Evolutionary conservation across 1,284 basidiomycete species (phyloP).

Genomic region (Trametes polyzona): DNA sequence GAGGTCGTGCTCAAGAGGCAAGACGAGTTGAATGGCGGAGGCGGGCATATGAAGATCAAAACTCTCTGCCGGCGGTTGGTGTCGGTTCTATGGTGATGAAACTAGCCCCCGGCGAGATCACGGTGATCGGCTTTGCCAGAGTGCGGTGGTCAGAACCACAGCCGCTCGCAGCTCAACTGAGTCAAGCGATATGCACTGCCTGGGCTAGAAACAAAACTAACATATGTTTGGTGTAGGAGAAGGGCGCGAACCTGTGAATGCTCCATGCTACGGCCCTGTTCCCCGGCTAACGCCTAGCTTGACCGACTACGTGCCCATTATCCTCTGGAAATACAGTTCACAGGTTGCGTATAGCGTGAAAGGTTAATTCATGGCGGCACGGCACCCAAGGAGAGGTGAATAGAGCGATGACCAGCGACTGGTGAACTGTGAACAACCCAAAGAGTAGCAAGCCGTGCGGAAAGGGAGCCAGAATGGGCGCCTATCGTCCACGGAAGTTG

Average conservation of each 20-base stretch:
- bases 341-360: too few relatives aligned
- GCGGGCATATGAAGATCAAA: slow-evolving; percentile 9
- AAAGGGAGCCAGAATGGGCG: too few relatives aligned
- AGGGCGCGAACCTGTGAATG: not conserved
- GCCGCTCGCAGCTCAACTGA: slow-evolving; percentile 8
- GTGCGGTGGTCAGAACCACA: slow-evolving; percentile 5
- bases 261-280: too few relatives aligned
- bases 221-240: not conserved
- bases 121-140: slow-evolving; percentile 5
- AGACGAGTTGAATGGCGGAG: slow-evolving; percentile 5
- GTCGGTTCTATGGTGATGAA: slow-evolving; percentile 12
- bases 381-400: too few relatives aligned
- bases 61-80: slow-evolving; percentile 3
- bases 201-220: not conserved
- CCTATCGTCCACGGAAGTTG: too few relatives aligned
- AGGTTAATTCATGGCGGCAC: too few relatives aligned
- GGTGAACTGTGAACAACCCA: too few relatives aligned
- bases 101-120: slow-evolving; percentile 5
- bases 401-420: too few relatives aligned
- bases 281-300: too few relatives aligned
- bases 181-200: not conserved
- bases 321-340: too few relatives aligned
- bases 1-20: not conserved
- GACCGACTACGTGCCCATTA: too few relatives aligned
- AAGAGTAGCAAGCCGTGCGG: too few relatives aligned